These are phyloP conservation scores for Jackrogersella minutella DNA, from an alignment of 495 filamentous ascomycete species.

Conservation along the genomic window DNA sequence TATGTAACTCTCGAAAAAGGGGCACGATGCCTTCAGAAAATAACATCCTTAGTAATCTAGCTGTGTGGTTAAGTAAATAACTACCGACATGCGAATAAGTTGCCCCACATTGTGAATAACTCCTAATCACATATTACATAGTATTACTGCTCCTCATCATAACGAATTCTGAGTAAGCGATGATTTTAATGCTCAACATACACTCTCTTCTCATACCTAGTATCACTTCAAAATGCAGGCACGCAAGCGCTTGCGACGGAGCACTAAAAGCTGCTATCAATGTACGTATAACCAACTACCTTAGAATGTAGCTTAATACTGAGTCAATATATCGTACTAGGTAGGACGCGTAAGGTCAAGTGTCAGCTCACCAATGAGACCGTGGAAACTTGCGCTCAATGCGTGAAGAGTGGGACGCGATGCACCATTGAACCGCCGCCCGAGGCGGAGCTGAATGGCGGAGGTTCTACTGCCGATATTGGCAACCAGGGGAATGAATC, in stretches of 20 bases:
- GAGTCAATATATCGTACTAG: not conserved
- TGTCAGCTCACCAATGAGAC: conserved; percentile 16
- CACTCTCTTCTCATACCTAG: too few species aligned
- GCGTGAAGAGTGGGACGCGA: conserved; percentile 6
- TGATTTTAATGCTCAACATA: too few species aligned
- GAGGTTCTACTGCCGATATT: not conserved
- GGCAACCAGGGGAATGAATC: not conserved
- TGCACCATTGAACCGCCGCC: conserved; percentile 7
- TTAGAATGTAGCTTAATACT: not conserved
- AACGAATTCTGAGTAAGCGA: too few species aligned
- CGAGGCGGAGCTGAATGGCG: not conserved
- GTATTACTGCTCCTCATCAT: too few species aligned
- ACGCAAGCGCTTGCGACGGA: not conserved
- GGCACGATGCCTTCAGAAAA: too few species aligned
- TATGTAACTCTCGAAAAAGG: too few species aligned
- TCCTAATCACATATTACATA: too few species aligned
- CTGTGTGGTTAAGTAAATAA: too few species aligned
- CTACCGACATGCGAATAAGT: too few species aligned
- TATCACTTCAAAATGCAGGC: not conserved
- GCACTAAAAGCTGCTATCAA: not conserved
- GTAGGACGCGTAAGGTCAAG: conserved; percentile 20
- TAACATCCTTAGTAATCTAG: too few species aligned
- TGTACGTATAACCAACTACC: not conserved
- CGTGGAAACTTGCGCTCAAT: conserved; percentile 15
- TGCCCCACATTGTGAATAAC: too few species aligned